Evolutionary conservation across 352 stramenopile species (phyloP), one percentile per base, ranked within the genome.

Genomic region (Phytopythium oedochilum): DNA sequence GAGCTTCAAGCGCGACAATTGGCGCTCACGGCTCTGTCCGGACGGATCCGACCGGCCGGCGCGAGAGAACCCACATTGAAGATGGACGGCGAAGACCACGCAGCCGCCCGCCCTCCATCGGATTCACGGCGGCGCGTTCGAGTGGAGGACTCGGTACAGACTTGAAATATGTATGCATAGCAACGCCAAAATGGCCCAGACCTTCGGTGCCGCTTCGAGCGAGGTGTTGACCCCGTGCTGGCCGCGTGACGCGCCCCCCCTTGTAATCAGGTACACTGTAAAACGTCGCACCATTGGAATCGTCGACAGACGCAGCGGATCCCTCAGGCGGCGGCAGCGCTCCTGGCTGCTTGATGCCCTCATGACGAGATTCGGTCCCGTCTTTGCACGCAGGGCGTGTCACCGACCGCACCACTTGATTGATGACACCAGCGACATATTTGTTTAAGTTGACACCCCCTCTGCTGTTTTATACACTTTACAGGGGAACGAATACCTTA

Each of bases 361-460:
- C 45, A 54, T 54, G 35, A 55, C 34, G 49, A 44, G 32, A 44
- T 55, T 23, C 20, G 3, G 49, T 15, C 49, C 49, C 22, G 34
- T 44, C 49, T 45, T 22, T 34, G 49, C 36, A 46, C 49, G 25
- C 25, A 55, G 22, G 36, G 49, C 49, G 49, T 17, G 49, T 55
- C 49, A 55, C 49, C 22, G 23, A 17, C 26, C 12, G 2, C 11
- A 47, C 17, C 12, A 12, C 25, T 45, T 32, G 23, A 34, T 34
- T 34, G 49, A 55, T 45, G 35, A 55, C 35, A 55, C 49, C 26
- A 46, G 20, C 40, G 22, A 34, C 42, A 31, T 10, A 1, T 5
- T 32, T 32, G 5, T 32, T 5, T 32, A 9, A 32, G 5, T 32
- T 32, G 29, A 32, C 29, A 32, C 29, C 29, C n/a, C n/a, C n/a